Percentiles rank a stretch among this genome's conserved stretches.
These are phyloP conservation scores for Crepidotus variabilis DNA, from an alignment of 768 basidiomycete genomes.

Conservation along the genomic window DNA sequence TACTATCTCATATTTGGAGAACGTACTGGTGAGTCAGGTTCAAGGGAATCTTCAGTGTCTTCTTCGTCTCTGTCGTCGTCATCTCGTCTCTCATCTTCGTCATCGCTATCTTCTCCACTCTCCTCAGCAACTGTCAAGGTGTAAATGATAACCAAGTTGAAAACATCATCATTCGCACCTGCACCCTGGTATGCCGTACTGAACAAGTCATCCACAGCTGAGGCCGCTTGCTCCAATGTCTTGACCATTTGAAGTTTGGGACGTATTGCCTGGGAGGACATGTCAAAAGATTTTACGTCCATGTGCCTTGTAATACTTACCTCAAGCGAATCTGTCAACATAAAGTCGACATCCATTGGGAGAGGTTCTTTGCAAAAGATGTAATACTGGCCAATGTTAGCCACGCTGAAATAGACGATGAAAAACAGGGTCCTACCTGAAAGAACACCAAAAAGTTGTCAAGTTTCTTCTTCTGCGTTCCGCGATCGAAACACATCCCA, in stretches of 20 bases:
- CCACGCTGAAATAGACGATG: background rate
- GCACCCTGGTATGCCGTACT: slow-evolving; percentile 58
- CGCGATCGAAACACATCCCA: slow-evolving; percentile 97
- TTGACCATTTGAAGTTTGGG: slow-evolving; percentile 73
- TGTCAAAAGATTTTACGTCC: slow-evolving; percentile 4
- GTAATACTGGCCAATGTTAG: slow-evolving; percentile 55
- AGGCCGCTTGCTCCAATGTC: slow-evolving; percentile 80
- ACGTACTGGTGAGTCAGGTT: slow-evolving; percentile 54
- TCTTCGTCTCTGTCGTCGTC: slow-evolving; percentile 45
- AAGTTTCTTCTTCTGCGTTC: slow-evolving; percentile 87
- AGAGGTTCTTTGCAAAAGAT: slow-evolving; percentile 81
- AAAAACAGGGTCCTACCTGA: slow-evolving; percentile 56
- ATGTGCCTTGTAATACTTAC: slow-evolving; percentile 33
- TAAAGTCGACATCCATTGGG: slow-evolving; percentile 99
- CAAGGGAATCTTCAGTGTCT: slow-evolving; percentile 65
- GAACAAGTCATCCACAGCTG: slow-evolving; percentile 89
- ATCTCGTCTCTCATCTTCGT: slow-evolving; percentile 51
- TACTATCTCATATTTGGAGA: slow-evolving; percentile 38
- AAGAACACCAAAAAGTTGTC: slow-evolving; percentile 93
- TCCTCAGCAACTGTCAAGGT: slow-evolving; percentile 25
- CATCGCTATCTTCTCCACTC: slow-evolving; percentile 64
- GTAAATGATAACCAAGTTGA: background rate
- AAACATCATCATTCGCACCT: slow-evolving; percentile 35
- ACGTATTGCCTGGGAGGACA: slow-evolving; percentile 62
- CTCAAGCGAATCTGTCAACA: slow-evolving; percentile 92